Evolutionary conservation across 768 basidiomycete species (phyloP).

Genomic region (Lentinula detonsa): DNA sequence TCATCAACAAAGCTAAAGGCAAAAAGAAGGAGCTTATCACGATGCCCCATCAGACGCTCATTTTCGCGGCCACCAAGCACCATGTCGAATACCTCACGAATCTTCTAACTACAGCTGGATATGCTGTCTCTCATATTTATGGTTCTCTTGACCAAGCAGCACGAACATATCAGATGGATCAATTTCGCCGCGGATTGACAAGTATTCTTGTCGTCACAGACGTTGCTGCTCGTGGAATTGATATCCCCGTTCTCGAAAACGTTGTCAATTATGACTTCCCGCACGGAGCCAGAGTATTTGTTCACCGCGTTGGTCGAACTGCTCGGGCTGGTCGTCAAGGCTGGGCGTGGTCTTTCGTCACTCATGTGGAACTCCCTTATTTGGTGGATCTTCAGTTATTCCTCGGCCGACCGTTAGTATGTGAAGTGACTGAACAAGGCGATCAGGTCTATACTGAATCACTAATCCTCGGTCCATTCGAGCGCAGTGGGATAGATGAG

Average conservation of each 20-base stretch:
- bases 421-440: slow-evolving; percentile 38
- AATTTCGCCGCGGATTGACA: slow-evolving; percentile 76
- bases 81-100: slow-evolving; percentile 92
- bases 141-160: slow-evolving; percentile 92
- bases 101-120: slow-evolving; percentile 75
- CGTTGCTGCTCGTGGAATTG: slow-evolving; percentile 96
- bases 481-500: slow-evolving; percentile 72
- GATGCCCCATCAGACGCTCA: slow-evolving; percentile 84
- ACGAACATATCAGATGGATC: slow-evolving; percentile 84
- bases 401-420: slow-evolving; percentile 70
- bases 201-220: slow-evolving; percentile 94
- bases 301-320: slow-evolving; percentile 95
- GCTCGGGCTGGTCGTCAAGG: slow-evolving; percentile 93
- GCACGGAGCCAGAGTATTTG: slow-evolving; percentile 85
- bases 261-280: slow-evolving; percentile 99
- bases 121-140: slow-evolving; percentile 90
- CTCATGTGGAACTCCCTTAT: slow-evolving; percentile 80
- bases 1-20: slow-evolving; percentile 39
- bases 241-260: slow-evolving; percentile 93
- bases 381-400: slow-evolving; percentile 92
- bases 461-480: slow-evolving; percentile 78
- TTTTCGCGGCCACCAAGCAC: slow-evolving; percentile 96
- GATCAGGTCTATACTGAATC: slow-evolving; percentile 65
- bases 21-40: slow-evolving; percentile 48
- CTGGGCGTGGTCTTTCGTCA: slow-evolving; percentile 95